Evolutionary conservation across 768 basidiomycete species (phyloP), one percentile per base, ranked within the genome.

Genomic region (Lepiota brunneoincarnata): DNA sequence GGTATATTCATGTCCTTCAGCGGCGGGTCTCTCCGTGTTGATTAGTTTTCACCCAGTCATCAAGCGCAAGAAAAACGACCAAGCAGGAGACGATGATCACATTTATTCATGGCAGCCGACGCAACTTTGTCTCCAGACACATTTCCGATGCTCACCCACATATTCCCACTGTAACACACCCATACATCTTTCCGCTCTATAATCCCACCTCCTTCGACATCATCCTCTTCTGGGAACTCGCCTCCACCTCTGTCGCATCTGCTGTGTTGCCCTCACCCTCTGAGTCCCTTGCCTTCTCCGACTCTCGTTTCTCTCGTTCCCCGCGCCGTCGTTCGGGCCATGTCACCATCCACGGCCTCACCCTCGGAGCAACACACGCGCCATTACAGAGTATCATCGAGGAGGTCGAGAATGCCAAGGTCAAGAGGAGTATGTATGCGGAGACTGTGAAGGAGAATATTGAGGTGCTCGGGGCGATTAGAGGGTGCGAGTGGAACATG

Each of bases 371-470:
- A 9, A 67, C 75, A 2, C 86, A 90, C 64, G 89, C 83, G 10
- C 69, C 81, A 12, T 73, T 96, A 54, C 74, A 80, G 15, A 76
- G 78, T 44, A 72, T 86, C 35, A 76, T 93, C 4, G 75, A 81
- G 44, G 75, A 79, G 17, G 78, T 81, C 9, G 83, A 84, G 62
- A 73, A 70, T 41, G 77, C 78, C 10, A 89, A 90, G 68, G 77
- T 77, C 20, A 89, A 85, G 56, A 80, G 93, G 41, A 91, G 82
- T 58, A 92, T 97, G 81, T 98, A 93, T 64, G 92, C 91, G 18
- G 93, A 98, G 73, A 96, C 93, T 4, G 82, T 80, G 57, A 76
- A 87, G 44, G 85, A 93, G 68, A 83, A 83, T 63, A 66, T 68
- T 59, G 82, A 84, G 47, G 70, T 95, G 28, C 63, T 95, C 48